phyloP scores from a whole-genome alignment of 306 rosid species.

The Hippophae gyantsensis region DNA sequence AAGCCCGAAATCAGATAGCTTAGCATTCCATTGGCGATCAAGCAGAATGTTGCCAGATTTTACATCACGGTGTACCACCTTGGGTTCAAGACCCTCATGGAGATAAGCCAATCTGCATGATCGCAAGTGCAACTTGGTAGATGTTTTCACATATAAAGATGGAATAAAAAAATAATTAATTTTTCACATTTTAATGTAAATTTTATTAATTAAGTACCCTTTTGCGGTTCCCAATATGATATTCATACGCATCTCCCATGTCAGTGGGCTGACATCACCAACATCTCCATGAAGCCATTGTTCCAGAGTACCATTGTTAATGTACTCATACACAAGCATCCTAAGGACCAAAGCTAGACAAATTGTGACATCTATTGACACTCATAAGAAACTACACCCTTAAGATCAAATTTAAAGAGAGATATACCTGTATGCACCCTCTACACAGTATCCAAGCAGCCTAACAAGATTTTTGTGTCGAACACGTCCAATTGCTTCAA shows the following conservation, averaged over 20 bases:
- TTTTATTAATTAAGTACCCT: slow-evolving; percentile 40
- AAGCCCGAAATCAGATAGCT: slow-evolving; percentile 97
- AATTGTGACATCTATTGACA: slow-evolving; percentile 12
- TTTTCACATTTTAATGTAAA: not conserved
- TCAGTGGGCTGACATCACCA: slow-evolving; percentile 77
- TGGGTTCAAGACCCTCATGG: slow-evolving; percentile 99
- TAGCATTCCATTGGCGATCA: slow-evolving; percentile 84
- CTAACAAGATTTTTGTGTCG: slow-evolving; percentile 97
- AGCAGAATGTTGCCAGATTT: slow-evolving; percentile 88
- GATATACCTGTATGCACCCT: slow-evolving; percentile 88
- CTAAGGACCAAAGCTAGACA: slow-evolving; percentile 30
- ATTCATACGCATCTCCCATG: slow-evolving; percentile 88
- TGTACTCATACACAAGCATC: slow-evolving; percentile 96
- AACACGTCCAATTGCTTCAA: slow-evolving; percentile 91
- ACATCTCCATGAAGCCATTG: slow-evolving; percentile 97
- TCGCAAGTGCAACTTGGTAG: slow-evolving; percentile 14
- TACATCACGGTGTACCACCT: slow-evolving; percentile 96
- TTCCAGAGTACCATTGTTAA: slow-evolving; percentile 89
- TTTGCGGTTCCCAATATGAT: slow-evolving; percentile 82
- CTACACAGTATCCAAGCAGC: slow-evolving; percentile 95
- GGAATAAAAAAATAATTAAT: not conserved
- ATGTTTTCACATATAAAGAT: slow-evolving; percentile 15
- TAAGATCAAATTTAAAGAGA: slow-evolving; percentile 6
- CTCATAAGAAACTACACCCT: slow-evolving; percentile 6
- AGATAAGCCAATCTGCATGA: slow-evolving; percentile 85